Evolutionary conservation across 257 asterid genomes (phyloP), one percentile per base, ranked within the genome.

Genomic region (Forsythia suspensa): DNA sequence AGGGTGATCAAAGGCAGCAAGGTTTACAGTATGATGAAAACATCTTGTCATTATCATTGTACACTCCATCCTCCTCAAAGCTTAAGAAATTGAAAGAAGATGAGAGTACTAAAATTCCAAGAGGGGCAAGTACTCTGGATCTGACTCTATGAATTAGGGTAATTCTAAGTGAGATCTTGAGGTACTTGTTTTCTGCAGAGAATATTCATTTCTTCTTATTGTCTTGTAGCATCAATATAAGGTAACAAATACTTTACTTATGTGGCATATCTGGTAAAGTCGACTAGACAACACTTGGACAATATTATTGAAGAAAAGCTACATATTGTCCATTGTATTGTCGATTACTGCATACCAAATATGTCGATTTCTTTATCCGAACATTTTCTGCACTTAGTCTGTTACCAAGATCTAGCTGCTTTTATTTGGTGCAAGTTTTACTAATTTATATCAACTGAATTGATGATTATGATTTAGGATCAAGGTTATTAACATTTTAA

Each of bases 91-190:
- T 76, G 87, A 86, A 81, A 52, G 86, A 72, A 44, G 86, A 82
- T 43, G 29, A 20, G 76, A 46, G 48, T 43, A 77, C 66, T 71
- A 84, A 85, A 73, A 85, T 75, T 74, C 87, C 78, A 65, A 84
- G 84, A 84, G 84, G 87, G 89, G 86, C 87, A 83, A 93, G 98
- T 93, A 89, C 96, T 89, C 95, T 93, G 72, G 97, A 92, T 93
- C 98, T 93, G 93, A 93, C 95, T 93, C 92, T 93, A 84, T 93
- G 98, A 91, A 91, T 93, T 88, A 52, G 88, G 76, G 66, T 21
- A 61, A 87, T 91, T 93, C 97, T 91, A 85, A 93, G 98, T 91
- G 97, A 89, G 93, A 85, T 85, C 82, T 81, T 89, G 90, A 89
- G 88, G 91, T 89, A 89, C 93, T 89, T 87, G 91, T 84, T 16